phyloP scores from a whole-genome alignment of 176 grass and related monocot genomes.

The Alopecurus myosuroides region DNA sequence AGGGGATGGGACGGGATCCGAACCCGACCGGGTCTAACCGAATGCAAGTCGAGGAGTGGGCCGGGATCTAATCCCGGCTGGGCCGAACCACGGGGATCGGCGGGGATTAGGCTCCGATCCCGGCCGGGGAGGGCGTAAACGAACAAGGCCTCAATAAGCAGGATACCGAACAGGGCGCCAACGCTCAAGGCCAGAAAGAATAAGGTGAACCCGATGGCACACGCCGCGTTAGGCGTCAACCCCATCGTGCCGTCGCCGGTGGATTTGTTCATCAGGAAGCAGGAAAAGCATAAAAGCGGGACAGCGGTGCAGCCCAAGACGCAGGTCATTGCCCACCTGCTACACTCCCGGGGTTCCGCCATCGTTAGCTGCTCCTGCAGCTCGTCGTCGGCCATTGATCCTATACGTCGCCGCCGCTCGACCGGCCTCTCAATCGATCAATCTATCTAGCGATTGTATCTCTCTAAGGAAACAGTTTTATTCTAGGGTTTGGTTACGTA shows the following conservation, averaged over 20 bases:
- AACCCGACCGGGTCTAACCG: too few relatives aligned
- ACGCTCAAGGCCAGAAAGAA: too few relatives aligned
- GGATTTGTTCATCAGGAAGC: background rate
- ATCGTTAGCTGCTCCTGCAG: background rate
- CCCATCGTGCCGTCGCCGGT: background rate
- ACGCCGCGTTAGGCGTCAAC: background rate
- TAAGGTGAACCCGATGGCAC: too few relatives aligned
- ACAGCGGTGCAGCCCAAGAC: background rate
- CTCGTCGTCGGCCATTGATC: background rate
- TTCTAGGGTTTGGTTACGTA: background rate
- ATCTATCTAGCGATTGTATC: background rate
- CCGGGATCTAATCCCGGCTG: too few relatives aligned
- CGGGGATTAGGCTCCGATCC: too few relatives aligned
- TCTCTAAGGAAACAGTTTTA: background rate
- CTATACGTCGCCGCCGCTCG: background rate
- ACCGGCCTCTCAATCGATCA: background rate
- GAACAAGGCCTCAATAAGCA: too few relatives aligned
- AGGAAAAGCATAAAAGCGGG: background rate
- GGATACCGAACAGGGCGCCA: too few relatives aligned
- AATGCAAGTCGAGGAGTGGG: too few relatives aligned
- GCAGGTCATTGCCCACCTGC: background rate
- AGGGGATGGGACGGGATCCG: too few relatives aligned
- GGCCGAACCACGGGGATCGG: too few relatives aligned
- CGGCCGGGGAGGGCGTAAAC: too few relatives aligned
- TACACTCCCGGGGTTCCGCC: background rate